phyloP scores from a whole-genome alignment of 73 alveolate species.

The Halteria grandinella region DNA sequence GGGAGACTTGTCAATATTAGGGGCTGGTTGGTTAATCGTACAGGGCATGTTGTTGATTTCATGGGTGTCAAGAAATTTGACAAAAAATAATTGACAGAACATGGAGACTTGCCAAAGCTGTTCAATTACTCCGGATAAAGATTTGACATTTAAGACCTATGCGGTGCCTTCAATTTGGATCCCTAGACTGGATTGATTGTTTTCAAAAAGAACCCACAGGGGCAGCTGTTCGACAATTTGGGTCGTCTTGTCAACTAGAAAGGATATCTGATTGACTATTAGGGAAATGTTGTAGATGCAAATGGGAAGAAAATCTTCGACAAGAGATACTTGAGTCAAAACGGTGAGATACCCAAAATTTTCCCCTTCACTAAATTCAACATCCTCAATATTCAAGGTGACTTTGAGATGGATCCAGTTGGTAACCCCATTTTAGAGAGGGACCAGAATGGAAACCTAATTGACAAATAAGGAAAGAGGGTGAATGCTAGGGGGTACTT shows the following conservation, averaged over 20 bases:
- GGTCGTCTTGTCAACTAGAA: slow-evolving; percentile 37
- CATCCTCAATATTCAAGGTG: slow-evolving; percentile 30
- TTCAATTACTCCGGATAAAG: too few relatives aligned
- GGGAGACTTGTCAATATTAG: too few relatives aligned
- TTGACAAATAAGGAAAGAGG: slow-evolving; percentile 21
- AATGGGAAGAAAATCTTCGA: slow-evolving; percentile 33
- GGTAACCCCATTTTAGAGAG: slow-evolving; percentile 10
- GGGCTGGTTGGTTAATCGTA: too few relatives aligned
- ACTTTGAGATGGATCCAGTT: slow-evolving; percentile 6
- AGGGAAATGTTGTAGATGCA: slow-evolving; percentile 30
- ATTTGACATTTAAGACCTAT: slow-evolving; percentile 5
- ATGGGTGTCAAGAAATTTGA: slow-evolving; percentile 8
- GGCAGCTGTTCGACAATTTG: slow-evolving; percentile 3
- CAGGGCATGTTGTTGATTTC: too few relatives aligned
- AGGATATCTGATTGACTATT: slow-evolving; percentile 38
- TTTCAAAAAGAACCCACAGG: slow-evolving; percentile 8
- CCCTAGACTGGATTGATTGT: slow-evolving; percentile 1
- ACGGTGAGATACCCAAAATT: slow-evolving; percentile 52
- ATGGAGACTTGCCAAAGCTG: slow-evolving; percentile 8
- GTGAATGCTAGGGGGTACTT: slow-evolving; percentile 44
- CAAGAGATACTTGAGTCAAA: neutral
- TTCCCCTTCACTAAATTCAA: slow-evolving; percentile 53
- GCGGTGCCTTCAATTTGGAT: too few relatives aligned
- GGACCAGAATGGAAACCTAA: slow-evolving; percentile 18
- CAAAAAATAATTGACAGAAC: neutral